These are phyloP conservation scores for Yamadazyma triangularis DNA, from an alignment of 1,139 yeast species.

Conservation along the genomic window DNA sequence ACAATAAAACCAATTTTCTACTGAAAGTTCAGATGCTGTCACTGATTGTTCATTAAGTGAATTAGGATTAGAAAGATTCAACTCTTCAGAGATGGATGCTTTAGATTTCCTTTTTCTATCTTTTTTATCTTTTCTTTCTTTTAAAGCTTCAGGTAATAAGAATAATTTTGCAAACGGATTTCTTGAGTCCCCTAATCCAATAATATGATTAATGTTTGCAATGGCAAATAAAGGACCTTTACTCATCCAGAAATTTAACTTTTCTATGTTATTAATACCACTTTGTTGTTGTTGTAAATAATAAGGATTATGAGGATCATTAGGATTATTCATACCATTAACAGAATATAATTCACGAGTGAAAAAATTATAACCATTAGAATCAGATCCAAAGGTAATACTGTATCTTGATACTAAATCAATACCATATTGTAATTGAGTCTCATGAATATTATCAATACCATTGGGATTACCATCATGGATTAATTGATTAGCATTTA, in stretches of 20 bases:
- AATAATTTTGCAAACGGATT: conserved; percentile 74
- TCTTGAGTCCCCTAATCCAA: conserved; percentile 71
- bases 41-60: conserved; percentile 27
- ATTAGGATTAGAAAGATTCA: conserved; percentile 12
- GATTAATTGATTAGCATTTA: conserved; percentile 37
- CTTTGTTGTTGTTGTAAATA: conserved; percentile 18
- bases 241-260: conserved; percentile 69
- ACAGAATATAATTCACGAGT: too few species aligned
- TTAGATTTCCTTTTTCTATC: conserved; percentile 56
- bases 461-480: conserved; percentile 18
- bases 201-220: conserved; percentile 66
- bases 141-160: conserved; percentile 64
- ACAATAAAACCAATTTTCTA: conserved; percentile 57
- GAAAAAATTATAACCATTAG: conserved; percentile 64
- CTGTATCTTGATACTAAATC: conserved; percentile 66
- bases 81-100: conserved; percentile 13
- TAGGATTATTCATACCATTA: conserved; percentile 19
- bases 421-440: conserved; percentile 49
- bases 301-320: conserved; percentile 32
- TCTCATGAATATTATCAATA: conserved; percentile 32
- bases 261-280: conserved; percentile 43
- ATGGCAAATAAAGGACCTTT: conserved; percentile 72
- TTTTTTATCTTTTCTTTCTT: conserved; percentile 66
- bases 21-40: conserved; percentile 40
- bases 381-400: conserved; percentile 65